Evolutionary conservation across 768 basidiomycete species (phyloP).

Genomic region (Strobilomyces echinocephalus): DNA sequence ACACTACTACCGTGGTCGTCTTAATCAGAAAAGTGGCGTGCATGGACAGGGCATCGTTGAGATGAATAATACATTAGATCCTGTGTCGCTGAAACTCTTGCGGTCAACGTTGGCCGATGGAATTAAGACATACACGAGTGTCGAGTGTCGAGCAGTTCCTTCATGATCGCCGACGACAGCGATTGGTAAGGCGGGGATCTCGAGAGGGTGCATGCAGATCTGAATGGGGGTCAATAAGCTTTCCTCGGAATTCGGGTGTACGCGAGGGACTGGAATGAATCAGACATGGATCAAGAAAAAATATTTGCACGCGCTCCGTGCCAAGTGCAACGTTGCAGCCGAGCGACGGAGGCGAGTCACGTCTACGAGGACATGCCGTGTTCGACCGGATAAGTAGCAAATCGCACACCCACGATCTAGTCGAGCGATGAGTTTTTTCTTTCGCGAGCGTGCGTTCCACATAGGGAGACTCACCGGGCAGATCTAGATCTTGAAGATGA

Average conservation of each 20-base stretch:
- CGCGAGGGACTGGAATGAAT: background rate
- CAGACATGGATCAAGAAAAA: background rate
- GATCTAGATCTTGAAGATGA: slow-evolving; percentile 42
- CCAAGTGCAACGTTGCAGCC: background rate
- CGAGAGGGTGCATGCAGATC: slow-evolving; percentile 8
- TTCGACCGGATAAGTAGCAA: slow-evolving; percentile 2
- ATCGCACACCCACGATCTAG: slow-evolving; percentile 13
- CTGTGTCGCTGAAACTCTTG: background rate
- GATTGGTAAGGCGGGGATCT: slow-evolving; percentile 21
- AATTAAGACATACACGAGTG: slow-evolving; percentile 3
- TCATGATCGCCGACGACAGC: slow-evolving; percentile 9
- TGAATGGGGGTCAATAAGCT: slow-evolving; percentile 6
- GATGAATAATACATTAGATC: slow-evolving; percentile 2
- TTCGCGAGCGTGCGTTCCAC: background rate
- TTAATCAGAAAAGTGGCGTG: background rate
- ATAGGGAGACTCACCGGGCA: slow-evolving; percentile 10
- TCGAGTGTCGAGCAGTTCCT: background rate
- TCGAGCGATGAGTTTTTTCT: background rate
- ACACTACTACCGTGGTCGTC: slow-evolving; percentile 1
- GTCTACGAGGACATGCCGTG: slow-evolving; percentile 3
- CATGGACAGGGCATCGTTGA: background rate
- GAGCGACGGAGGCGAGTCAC: background rate
- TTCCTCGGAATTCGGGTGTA: slow-evolving; percentile 1
- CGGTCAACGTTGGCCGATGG: background rate
- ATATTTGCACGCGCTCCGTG: background rate